phyloP scores from a whole-genome alignment of 345 rosid species.

The Bruguiera sexangula region DNA sequence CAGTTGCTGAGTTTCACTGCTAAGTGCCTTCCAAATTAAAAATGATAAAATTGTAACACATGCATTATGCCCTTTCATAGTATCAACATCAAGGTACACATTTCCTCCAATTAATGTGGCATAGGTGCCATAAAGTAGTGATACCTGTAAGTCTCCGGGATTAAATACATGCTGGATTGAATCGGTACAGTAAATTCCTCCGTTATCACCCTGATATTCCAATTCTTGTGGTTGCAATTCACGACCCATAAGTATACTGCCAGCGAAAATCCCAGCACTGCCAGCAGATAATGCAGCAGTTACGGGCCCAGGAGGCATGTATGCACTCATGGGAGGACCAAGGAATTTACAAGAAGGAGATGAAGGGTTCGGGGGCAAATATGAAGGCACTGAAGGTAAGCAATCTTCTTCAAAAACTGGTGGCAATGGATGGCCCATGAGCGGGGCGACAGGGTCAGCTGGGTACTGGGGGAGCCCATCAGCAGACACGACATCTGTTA shows the following conservation, averaged over 20 bases:
- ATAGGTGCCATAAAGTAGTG: background rate
- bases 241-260: slow-evolving; percentile 38
- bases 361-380: slow-evolving; percentile 49
- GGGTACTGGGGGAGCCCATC: slow-evolving; percentile 35
- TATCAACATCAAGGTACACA: background rate
- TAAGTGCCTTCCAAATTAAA: slow-evolving; percentile 38
- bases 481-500: slow-evolving; percentile 24
- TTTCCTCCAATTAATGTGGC: too few species aligned
- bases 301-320: slow-evolving; percentile 41
- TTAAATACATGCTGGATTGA: slow-evolving; percentile 43
- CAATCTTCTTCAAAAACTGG: slow-evolving; percentile 64
- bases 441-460: slow-evolving; percentile 23
- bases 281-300: slow-evolving; percentile 45
- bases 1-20: slow-evolving; percentile 46
- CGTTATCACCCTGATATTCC: slow-evolving; percentile 64
- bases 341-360: slow-evolving; percentile 52
- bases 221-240: slow-evolving; percentile 48
- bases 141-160: slow-evolving; percentile 68
- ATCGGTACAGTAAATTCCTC: slow-evolving; percentile 56
- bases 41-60: background rate
- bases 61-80: background rate
- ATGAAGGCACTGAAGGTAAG: slow-evolving; percentile 67
- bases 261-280: slow-evolving; percentile 34
- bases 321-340: slow-evolving; percentile 38
- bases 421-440: slow-evolving; percentile 39